Evolutionary conservation across 225 moss, liverwort and hornwort genomes (phyloP), one percentile per base, ranked within the genome.

Genomic region (Pleurozium schreberi): DNA sequence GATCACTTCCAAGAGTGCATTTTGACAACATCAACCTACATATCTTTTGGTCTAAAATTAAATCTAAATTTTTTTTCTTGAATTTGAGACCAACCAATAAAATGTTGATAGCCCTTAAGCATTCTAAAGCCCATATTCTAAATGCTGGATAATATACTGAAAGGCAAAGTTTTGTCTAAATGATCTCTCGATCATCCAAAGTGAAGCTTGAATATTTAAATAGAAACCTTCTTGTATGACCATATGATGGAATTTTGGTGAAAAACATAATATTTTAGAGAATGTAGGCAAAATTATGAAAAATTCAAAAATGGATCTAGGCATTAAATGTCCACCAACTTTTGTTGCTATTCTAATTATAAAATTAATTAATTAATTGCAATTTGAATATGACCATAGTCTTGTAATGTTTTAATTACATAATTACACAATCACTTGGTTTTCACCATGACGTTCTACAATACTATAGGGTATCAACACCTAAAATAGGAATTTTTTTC

Each of bases 31-130:
- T 75, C 12, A 75, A 30, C 18, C 27, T 43, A 43, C 4, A 2
- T 73, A 3, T n/a, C 10, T 73, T 6, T 45, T 28, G 10, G 18
- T 45, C 15, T 15, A 14, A 16, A 43, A 27, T 71, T 3, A 9
- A 10, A 43, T 5, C 0, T 16, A 1, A 68, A 25, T 0, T 0
- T 2, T 3, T 71, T 15, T 8, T 26, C 1, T 42, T 26, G 7
- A 70, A 25, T 15, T 70, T 70, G 5, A 43, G n/a, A n/a, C n/a
- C n/a, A n/a, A n/a, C n/a, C n/a, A n/a, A n/a, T n/a, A n/a, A n/a
- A n/a, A n/a, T n/a, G n/a, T n/a, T n/a, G n/a, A n/a, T n/a, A n/a
- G 2, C 10, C 28, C 16, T 27, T 13, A 28, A 27, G 2, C 4
- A 30, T 5, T 73, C 23, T 14, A 47, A 45, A 47, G 17, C 45